phyloP scores from a whole-genome alignment of 768 basidiomycete genomes.

The Termitomyces bulborhizus region DNA sequence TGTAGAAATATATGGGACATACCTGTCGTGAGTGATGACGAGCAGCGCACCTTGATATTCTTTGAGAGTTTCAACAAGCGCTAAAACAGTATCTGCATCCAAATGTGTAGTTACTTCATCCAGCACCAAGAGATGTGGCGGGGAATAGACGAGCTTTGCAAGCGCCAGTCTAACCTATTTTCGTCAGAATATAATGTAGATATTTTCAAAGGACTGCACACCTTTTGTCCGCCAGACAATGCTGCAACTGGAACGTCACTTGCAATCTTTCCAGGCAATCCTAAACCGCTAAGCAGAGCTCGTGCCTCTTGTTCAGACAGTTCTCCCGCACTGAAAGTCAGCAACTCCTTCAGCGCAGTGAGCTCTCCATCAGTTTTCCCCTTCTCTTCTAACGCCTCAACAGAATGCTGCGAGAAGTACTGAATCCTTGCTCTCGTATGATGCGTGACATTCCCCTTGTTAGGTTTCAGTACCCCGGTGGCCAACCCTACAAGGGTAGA shows the following conservation, averaged over 20 bases:
- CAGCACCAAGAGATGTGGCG: slow-evolving; percentile 48
- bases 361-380: slow-evolving; percentile 20
- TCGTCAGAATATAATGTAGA: neutral
- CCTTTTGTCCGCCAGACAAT: slow-evolving; percentile 54
- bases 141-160: slow-evolving; percentile 43
- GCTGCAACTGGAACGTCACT: slow-evolving; percentile 34
- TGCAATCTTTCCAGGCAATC: slow-evolving; percentile 34
- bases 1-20: neutral
- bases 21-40: slow-evolving; percentile 58
- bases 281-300: slow-evolving; percentile 35
- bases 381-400: slow-evolving; percentile 37
- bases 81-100: slow-evolving; percentile 53
- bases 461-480: slow-evolving; percentile 27
- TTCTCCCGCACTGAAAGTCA: slow-evolving; percentile 13
- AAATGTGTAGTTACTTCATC: slow-evolving; percentile 70
- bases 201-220: slow-evolving; percentile 5
- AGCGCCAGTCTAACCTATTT: slow-evolving; percentile 53
- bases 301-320: slow-evolving; percentile 33
- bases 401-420: slow-evolving; percentile 58
- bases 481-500: slow-evolving; percentile 31
- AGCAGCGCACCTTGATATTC: slow-evolving; percentile 50
- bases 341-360: slow-evolving; percentile 16
- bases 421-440: slow-evolving; percentile 52
- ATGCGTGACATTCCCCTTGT: slow-evolving; percentile 39
- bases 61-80: slow-evolving; percentile 45